A percentile compares a stretch with the other conserved stretches of the same genome.
Evolutionary conservation across 208 protist species (phyloP).

Genomic region (Angomonas ambiguus): DNA sequence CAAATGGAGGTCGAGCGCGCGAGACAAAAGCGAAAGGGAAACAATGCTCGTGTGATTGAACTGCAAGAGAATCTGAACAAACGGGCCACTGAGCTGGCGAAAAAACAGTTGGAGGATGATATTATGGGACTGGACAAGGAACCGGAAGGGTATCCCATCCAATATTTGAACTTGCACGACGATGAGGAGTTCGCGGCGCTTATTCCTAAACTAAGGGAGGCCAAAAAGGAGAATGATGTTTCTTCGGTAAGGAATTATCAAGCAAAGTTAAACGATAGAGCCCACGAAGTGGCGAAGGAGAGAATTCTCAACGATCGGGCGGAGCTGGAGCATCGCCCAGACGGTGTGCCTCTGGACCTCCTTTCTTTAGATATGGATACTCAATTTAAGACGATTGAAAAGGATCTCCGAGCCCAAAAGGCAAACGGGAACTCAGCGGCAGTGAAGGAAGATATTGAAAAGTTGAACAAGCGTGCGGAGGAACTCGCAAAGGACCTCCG

Average conservation of each 20-base stretch:
- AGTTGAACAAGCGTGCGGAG: slow-evolving; percentile 47
- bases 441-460: slow-evolving; percentile 31
- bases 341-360: slow-evolving; percentile 52
- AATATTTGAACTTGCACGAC: slow-evolving; percentile 39
- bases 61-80: slow-evolving; percentile 65
- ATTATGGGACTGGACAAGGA: slow-evolving; percentile 47
- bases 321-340: slow-evolving; percentile 55
- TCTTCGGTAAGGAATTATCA: slow-evolving; percentile 36
- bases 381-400: slow-evolving; percentile 50
- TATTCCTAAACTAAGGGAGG: slow-evolving; percentile 35
- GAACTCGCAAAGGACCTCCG: slow-evolving; percentile 57
- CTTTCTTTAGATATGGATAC: slow-evolving; percentile 55
- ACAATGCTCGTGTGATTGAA: slow-evolving; percentile 35
- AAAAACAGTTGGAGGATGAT: slow-evolving; percentile 61
- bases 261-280: slow-evolving; percentile 50
- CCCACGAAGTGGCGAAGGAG: slow-evolving; percentile 45
- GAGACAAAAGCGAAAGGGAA: slow-evolving; percentile 40
- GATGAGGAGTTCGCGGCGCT: slow-evolving; percentile 45
- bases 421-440: slow-evolving; percentile 25
- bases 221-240: slow-evolving; percentile 27
- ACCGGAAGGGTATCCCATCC: slow-evolving; percentile 54
- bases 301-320: slow-evolving; percentile 43
- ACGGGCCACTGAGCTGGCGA: slow-evolving; percentile 47
- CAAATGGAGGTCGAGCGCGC: slow-evolving; percentile 69
- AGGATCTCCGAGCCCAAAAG: slow-evolving; percentile 51